phyloP scores from a whole-genome alignment of 129 eudicot genomes.

The Lactuca saligna region DNA sequence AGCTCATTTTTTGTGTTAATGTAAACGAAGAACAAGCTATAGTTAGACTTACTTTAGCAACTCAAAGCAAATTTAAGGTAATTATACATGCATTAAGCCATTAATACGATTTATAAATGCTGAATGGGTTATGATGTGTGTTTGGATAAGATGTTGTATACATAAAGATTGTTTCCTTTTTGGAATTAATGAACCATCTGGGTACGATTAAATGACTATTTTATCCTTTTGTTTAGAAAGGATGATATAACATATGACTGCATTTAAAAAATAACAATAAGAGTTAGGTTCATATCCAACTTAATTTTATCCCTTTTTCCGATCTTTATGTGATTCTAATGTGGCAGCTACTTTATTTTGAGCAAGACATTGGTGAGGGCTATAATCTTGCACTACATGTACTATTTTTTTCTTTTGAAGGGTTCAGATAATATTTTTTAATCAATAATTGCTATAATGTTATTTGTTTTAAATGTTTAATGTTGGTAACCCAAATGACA shows the following conservation, averaged over 20 bases:
- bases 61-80: constrained; percentile 98
- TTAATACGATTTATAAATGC: too few relatives aligned
- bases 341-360: constrained; percentile 86
- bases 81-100: not conserved
- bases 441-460: constrained; percentile 1
- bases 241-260: too few relatives aligned
- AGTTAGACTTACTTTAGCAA: constrained; percentile 86
- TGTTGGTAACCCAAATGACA: too few relatives aligned
- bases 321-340: constrained; percentile 8
- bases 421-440: constrained; percentile 5
- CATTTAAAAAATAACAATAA: too few relatives aligned
- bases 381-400: constrained; percentile 93
- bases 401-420: constrained; percentile 9
- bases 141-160: not conserved
- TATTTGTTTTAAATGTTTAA: too few relatives aligned
- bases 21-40: constrained; percentile 91
- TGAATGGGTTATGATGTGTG: too few relatives aligned
- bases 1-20: constrained; percentile 87
- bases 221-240: too few relatives aligned
- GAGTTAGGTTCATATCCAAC: too few relatives aligned
- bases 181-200: too few relatives aligned
- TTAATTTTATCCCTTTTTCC: not conserved
- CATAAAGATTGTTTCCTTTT: not conserved
- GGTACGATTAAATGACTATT: too few relatives aligned
- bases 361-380: constrained; percentile 78